These are phyloP conservation scores for Ceratocystis variospora DNA, from an alignment of 2,329 filamentous ascomycete species.

Conservation along the genomic window DNA sequence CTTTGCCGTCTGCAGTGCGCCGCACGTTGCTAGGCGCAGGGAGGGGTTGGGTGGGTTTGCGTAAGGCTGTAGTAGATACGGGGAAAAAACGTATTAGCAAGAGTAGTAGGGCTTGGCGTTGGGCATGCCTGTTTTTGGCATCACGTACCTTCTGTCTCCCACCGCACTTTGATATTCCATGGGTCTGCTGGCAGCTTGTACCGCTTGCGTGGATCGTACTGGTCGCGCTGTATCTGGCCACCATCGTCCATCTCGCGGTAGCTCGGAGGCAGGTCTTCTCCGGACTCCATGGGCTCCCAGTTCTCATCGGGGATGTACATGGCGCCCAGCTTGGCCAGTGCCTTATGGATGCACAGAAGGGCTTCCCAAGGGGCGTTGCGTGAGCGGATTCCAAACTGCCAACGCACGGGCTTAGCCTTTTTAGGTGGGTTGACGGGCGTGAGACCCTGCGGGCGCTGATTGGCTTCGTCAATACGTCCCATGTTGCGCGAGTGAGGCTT, in stretches of 20 bases:
- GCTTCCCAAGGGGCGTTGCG: conserved; percentile 90
- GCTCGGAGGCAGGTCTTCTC: conserved; percentile 30
- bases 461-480: conserved; percentile 42
- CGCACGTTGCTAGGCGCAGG: conserved; percentile 11
- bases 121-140: neutral
- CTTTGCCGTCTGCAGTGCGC: conserved; percentile 27
- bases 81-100: neutral
- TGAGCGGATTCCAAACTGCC: conserved; percentile 96
- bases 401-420: conserved; percentile 70
- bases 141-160: conserved; percentile 63
- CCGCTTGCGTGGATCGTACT: conserved; percentile 40
- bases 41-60: conserved; percentile 12
- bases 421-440: conserved; percentile 51
- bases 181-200: conserved; percentile 86
- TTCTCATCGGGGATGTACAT: conserved; percentile 65
- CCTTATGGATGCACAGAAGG: conserved; percentile 88
- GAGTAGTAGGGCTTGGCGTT: neutral
- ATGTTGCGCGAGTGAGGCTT: conserved; percentile 71
- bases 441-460: conserved; percentile 43
- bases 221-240: conserved; percentile 28
- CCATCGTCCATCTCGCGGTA: conserved; percentile 31
- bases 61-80: conserved; percentile 5
- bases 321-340: conserved; percentile 72
- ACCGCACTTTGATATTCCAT: conserved; percentile 86
- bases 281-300: conserved; percentile 35